A percentile compares a stretch with the other conserved stretches of the same genome.
phyloP scores from a whole-genome alignment of 139 green algal genomes.

The Zygnema cylindricum region DNA sequence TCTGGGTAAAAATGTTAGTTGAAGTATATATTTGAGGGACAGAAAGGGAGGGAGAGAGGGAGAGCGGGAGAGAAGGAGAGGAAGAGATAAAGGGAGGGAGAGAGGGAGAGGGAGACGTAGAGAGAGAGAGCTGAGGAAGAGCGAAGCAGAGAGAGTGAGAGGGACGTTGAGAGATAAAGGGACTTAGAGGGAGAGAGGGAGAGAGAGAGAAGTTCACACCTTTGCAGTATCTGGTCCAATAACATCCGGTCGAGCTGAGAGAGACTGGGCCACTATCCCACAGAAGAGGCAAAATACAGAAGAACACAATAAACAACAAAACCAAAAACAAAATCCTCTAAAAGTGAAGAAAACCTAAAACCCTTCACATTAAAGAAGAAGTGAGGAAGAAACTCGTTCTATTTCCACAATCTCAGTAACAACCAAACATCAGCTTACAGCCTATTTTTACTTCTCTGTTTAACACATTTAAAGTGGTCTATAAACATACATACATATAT shows the following conservation, averaged over 20 bases:
- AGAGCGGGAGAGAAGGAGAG: no score
- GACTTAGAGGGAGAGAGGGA: background rate
- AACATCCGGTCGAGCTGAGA: slow-evolving; percentile 43
- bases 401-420: background rate
- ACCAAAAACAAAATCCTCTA: background rate
- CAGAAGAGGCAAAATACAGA: background rate
- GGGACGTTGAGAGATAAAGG: background rate
- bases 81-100: no score
- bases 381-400: background rate
- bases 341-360: background rate
- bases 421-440: background rate
- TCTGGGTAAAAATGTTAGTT: no score
- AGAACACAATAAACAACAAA: background rate
- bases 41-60: no score
- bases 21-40: no score
- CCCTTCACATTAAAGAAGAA: background rate
- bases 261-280: slow-evolving; percentile 43
- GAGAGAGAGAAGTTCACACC: slow-evolving; percentile 18
- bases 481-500: no score
- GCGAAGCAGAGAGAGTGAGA: no score
- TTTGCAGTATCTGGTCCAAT: slow-evolving; percentile 20
- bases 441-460: no score
- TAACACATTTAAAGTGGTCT: no score
- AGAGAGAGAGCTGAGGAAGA: no score
- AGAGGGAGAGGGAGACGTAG: no score